Conservation (phyloP, 176 grass and related monocot genomes). For the Cocos nucifera region DNA sequence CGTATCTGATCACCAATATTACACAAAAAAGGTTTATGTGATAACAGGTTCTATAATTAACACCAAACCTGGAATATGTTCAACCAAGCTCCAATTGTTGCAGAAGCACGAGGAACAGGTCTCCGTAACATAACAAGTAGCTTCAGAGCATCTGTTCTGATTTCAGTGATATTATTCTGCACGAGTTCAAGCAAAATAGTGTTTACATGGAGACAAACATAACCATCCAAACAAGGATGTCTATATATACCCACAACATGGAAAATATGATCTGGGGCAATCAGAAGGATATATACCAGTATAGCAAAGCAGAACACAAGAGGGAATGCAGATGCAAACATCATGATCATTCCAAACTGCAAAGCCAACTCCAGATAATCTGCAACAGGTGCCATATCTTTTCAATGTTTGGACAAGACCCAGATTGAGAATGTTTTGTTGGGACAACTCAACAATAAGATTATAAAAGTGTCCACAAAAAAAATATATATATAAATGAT, state of each 20-base stretch:
- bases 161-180: conserved; percentile 95
- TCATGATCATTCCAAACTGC: conserved; percentile 99
- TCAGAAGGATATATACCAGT: conserved; percentile 39
- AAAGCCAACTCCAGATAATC: conserved; percentile 89
- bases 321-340: conserved; percentile 95
- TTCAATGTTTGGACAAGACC: too few relatives aligned
- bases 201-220: background rate
- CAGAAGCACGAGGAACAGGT: conserved; percentile 73
- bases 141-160: conserved; percentile 88
- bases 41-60: too few relatives aligned
- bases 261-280: background rate
- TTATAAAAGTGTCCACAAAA: conserved; percentile 15
- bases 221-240: background rate
- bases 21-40: too few relatives aligned
- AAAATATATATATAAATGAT: conserved; percentile 10
- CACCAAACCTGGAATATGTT: conserved; percentile 91
- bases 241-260: background rate
- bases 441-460: background rate
- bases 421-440: too few relatives aligned
- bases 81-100: conserved; percentile 38
- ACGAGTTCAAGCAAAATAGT: background rate
- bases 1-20: too few relatives aligned
- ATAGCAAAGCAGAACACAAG: conserved; percentile 94
- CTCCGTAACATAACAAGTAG: conserved; percentile 80
- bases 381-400: conserved; percentile 24